phyloP scores from a whole-genome alignment of 2,329 filamentous ascomycete species.

The Aspergillus sp. region DNA sequence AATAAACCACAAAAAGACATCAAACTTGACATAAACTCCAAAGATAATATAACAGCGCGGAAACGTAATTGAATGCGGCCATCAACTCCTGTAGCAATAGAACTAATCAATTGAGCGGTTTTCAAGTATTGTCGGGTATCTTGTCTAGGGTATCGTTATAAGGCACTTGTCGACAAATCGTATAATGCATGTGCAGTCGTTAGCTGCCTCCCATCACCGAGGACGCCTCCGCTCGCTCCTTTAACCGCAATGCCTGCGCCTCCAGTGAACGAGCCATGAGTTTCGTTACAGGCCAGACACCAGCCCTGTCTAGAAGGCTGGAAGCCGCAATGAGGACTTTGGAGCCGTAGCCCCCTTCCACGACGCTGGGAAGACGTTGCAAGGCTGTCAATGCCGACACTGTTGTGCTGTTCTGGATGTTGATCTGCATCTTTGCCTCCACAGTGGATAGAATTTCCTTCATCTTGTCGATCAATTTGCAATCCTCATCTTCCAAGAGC shows the following conservation, averaged over 20 bases:
- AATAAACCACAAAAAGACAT: not conserved
- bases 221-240: conserved; percentile 46
- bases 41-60: not conserved
- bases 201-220: conserved; percentile 25
- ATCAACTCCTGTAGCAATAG: too few relatives aligned
- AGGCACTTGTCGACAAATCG: conserved; percentile 1
- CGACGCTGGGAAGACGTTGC: conserved; percentile 50
- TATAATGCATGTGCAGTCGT: conserved; percentile 6
- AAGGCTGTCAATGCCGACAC: conserved; percentile 46
- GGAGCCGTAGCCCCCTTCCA: conserved; percentile 69
- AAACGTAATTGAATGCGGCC: not conserved
- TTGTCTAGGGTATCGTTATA: conserved; percentile 2
- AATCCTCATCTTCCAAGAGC: conserved; percentile 85
- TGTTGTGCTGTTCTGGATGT: conserved; percentile 49
- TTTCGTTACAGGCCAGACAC: conserved; percentile 84
- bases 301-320: conserved; percentile 78
- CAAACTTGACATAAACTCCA: not conserved
- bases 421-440: conserved; percentile 68
- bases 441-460: conserved; percentile 69
- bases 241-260: conserved; percentile 57
- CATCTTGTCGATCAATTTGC: conserved; percentile 76
- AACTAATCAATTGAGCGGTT: too few relatives aligned
- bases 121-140: not conserved
- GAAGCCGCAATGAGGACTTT: conserved; percentile 80
- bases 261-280: conserved; percentile 61